These are phyloP conservation scores for Cyberlindnera americana DNA, from an alignment of 805 yeast species.

Conservation along the genomic window DNA sequence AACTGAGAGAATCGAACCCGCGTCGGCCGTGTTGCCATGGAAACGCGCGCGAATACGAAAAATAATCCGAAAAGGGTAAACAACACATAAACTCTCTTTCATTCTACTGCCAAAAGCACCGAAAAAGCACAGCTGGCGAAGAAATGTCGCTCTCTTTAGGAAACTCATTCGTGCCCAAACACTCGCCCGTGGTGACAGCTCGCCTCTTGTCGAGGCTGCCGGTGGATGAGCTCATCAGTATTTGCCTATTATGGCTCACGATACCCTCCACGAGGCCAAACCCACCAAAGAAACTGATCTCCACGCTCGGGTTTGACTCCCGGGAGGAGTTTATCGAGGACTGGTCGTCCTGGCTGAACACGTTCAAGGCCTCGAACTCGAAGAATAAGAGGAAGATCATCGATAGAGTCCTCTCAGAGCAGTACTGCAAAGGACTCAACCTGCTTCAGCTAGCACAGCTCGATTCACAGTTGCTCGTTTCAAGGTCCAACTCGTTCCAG, in stretches of 20 bases:
- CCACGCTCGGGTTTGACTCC: constrained; percentile 7
- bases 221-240: constrained; percentile 19
- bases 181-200: constrained; percentile 13
- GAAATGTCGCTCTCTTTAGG: constrained; percentile 16
- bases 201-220: constrained; percentile 20
- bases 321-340: constrained; percentile 10
- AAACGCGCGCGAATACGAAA: too few species aligned
- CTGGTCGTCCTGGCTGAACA: constrained; percentile 11
- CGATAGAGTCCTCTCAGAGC: constrained; percentile 25
- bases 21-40: not conserved
- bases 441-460: constrained; percentile 66
- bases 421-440: constrained; percentile 57
- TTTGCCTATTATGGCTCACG: constrained; percentile 25
- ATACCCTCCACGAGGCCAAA: constrained; percentile 21
- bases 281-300: constrained; percentile 10
- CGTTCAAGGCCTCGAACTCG: constrained; percentile 1
- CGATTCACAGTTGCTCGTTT: constrained; percentile 62
- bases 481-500: constrained; percentile 41
- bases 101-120: not conserved
- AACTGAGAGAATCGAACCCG: too few species aligned
- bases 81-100: too few species aligned
- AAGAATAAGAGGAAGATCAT: constrained; percentile 18
- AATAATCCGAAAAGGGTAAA: not conserved
- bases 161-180: constrained; percentile 21
- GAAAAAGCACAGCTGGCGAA: not conserved